Conservation (phyloP, 2,329 filamentous ascomycete genomes). For the Aspergillus proliferans region DNA sequence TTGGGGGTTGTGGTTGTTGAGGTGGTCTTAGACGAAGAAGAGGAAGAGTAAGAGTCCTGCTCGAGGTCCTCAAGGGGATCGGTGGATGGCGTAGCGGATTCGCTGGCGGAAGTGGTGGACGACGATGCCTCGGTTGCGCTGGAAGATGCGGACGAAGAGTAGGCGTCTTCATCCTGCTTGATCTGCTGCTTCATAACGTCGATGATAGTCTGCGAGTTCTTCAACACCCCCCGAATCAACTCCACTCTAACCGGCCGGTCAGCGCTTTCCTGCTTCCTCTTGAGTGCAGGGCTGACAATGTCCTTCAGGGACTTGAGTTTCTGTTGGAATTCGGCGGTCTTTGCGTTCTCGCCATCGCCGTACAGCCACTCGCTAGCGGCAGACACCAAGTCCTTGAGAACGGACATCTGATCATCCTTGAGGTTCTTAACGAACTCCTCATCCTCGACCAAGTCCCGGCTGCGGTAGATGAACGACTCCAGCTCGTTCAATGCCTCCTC, state of each 20-base stretch:
- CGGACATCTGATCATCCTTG: slow-evolving; percentile 59
- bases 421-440: slow-evolving; percentile 67
- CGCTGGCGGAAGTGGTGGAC: slow-evolving; percentile 34
- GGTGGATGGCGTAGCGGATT: slow-evolving; percentile 15
- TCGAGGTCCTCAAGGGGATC: slow-evolving; percentile 69
- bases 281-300: slow-evolving; percentile 70
- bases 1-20: slow-evolving; percentile 29
- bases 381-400: slow-evolving; percentile 62
- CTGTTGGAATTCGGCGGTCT: slow-evolving; percentile 65
- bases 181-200: slow-evolving; percentile 65
- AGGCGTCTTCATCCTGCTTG: slow-evolving; percentile 60
- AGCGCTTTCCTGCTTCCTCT: slow-evolving; percentile 64
- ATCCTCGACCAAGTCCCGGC: slow-evolving; percentile 73
- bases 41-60: slow-evolving; percentile 52
- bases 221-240: slow-evolving; percentile 62
- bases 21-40: slow-evolving; percentile 30
- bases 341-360: slow-evolving; percentile 71
- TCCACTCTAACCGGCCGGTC: slow-evolving; percentile 66
- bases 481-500: slow-evolving; percentile 88
- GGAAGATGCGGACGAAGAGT: slow-evolving; percentile 42
- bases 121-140: slow-evolving; percentile 29
- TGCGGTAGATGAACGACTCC: slow-evolving; percentile 87
- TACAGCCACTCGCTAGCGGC: slow-evolving; percentile 85
- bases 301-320: slow-evolving; percentile 71
- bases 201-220: slow-evolving; percentile 65